phyloP scores from a whole-genome alignment of 805 yeast species.

The Nakazawaea pomicola region DNA sequence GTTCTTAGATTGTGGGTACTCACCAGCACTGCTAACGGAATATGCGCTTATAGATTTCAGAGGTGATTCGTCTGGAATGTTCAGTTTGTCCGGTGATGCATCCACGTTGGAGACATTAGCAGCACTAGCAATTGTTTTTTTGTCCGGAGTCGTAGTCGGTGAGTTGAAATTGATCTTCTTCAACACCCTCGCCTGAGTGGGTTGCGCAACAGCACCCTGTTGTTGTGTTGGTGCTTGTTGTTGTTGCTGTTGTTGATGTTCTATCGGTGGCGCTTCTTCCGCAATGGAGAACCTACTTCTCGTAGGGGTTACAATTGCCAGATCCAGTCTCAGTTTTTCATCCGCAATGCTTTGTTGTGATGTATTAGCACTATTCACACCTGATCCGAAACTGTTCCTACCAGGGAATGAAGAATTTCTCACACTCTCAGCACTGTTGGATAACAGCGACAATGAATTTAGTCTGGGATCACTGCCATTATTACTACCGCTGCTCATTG shows the following conservation, averaged over 20 bases:
- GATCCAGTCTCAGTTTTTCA: not conserved
- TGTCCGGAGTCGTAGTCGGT: not conserved
- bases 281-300: not conserved
- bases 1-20: too few species aligned
- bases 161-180: constrained; percentile 10
- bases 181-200: constrained; percentile 4
- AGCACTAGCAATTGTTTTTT: too few species aligned
- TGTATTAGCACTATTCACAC: constrained; percentile 6
- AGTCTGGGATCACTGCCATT: constrained; percentile 1
- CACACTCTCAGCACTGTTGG: constrained; percentile 3
- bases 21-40: constrained; percentile 9
- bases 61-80: constrained; percentile 3
- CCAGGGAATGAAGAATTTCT: not conserved
- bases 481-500: too few species aligned
- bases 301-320: not conserved
- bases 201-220: too few species aligned
- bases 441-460: not conserved
- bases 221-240: too few species aligned
- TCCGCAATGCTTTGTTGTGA: constrained; percentile 9
- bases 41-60: constrained; percentile 9
- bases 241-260: not conserved
- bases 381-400: not conserved
- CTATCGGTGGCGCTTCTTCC: not conserved
- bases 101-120: too few species aligned
- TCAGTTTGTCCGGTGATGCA: constrained; percentile 5